Percentiles rank a stretch among this genome's conserved stretches.
Evolutionary conservation across 441 rosid genomes (phyloP).

Genomic region (Isatis lusitanica): DNA sequence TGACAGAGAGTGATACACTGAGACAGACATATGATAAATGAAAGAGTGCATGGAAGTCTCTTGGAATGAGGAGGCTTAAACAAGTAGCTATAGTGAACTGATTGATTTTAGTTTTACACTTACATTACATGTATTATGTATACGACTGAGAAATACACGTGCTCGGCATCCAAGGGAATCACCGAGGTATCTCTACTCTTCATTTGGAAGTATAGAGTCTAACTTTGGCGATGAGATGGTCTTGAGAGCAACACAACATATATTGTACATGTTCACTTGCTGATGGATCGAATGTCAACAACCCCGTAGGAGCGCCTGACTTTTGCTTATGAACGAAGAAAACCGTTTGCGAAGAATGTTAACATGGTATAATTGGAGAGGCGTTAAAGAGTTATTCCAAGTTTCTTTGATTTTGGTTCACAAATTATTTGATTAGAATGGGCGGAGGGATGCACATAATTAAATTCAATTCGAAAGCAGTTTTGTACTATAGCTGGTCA

Average conservation of each 20-base stretch:
- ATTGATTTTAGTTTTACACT: too few species aligned
- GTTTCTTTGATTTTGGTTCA: not conserved
- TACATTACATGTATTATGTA: too few species aligned
- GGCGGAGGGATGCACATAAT: not conserved
- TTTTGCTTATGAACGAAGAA: not conserved
- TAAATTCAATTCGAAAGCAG: not conserved
- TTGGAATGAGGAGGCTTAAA: too few species aligned
- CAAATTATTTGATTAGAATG: not conserved
- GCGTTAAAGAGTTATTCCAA: not conserved
- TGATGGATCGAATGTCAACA: not conserved
- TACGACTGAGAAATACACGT: too few species aligned
- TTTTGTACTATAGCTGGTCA: not conserved
- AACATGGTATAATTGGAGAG: not conserved
- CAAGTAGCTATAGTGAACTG: too few species aligned
- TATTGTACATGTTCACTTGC: not conserved
- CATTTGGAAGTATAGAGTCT: not conserved
- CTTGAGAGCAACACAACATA: not conserved
- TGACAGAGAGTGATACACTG: too few species aligned
- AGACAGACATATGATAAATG: too few species aligned
- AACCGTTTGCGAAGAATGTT: not conserved
- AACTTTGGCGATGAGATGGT: not conserved
- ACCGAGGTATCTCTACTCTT: not conserved
- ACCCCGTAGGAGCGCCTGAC: not conserved
- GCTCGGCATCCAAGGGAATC: not conserved
- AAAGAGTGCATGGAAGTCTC: too few species aligned